These are phyloP conservation scores for Chlamydomonas sphaeroides DNA, from an alignment of 139 green algal genomes.

Conservation along the genomic window DNA sequence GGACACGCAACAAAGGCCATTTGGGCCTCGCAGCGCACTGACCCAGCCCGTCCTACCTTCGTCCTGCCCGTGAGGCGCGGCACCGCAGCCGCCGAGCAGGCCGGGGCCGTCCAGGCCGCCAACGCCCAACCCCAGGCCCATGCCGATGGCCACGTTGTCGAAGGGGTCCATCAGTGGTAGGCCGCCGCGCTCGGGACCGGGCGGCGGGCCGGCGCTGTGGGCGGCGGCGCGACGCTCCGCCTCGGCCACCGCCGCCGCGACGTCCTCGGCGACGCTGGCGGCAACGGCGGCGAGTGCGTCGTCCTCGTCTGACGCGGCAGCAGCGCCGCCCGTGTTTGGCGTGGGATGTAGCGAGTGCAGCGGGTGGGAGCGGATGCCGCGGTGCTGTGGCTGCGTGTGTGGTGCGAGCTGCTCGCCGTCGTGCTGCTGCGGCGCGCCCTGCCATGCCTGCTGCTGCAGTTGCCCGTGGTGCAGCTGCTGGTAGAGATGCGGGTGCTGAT, in stretches of 20 bases:
- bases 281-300: too few relatives aligned
- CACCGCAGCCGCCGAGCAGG: not conserved
- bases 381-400: too few relatives aligned
- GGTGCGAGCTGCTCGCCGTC: too few relatives aligned
- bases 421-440: too few relatives aligned
- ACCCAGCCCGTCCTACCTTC: too few relatives aligned
- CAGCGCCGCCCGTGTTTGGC: not conserved
- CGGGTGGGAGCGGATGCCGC: not conserved
- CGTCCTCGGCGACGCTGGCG: not conserved
- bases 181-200: not conserved
- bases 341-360: not conserved
- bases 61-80: too few relatives aligned
- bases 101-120: not conserved
- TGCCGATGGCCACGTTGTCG: conserved; percentile 10
- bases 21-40: too few relatives aligned
- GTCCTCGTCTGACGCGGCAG: not conserved
- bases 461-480: not conserved
- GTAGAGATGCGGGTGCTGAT: not conserved
- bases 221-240: conserved; percentile 1
- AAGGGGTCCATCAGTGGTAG: not conserved
- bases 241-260: not conserved
- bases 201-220: not conserved
- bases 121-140: not conserved
- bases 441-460: too few relatives aligned
- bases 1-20: too few relatives aligned